Base-by-base conservation (phyloP, 495 filamentous ascomycete species). In the Parmelia sp. region DNA sequence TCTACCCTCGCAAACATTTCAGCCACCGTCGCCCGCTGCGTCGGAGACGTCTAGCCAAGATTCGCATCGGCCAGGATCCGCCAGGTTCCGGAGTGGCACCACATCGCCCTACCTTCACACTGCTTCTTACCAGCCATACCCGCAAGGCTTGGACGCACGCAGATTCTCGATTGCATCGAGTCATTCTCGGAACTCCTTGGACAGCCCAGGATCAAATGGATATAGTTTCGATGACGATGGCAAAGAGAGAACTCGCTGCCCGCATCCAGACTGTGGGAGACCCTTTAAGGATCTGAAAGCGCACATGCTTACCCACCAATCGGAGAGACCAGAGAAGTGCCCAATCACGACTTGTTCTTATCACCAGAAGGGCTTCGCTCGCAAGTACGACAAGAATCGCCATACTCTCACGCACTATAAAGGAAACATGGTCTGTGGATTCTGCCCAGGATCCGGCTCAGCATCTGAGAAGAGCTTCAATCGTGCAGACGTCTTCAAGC, bases 381-480 rank as follows among this genome's bases (percentile, higher is more conserved):
- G 94, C 47, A 99, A 97, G 71, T 99, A 99, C 71, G 94, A 99
- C 75, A 97, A 97, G 78, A 97, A 97, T 74, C 80, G 94, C n/a
- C 94, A 99, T 72, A 96, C 93, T 0, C 73, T 99, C 67, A 99
- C 95, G 31, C 94, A 99, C 69, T 99, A 99, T 81, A 97, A 97
- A 75, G 95, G 95, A 8, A 97, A 92, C 9, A 97, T 99, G 95
- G 91, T 97, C 19, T 99, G 94, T 73, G 92, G 93, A 15, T 97
- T 99, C 75, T 99, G 94, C 66, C 91, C 94, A 4, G 91, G 92
- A 3, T 89, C 89, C 25, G 95, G 95, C 15, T 95, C 92, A 0
- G 83, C 92, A 2, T 90, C 89, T 4, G 94, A 97, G 74, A 99
- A 99, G 81, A 95, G 90, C 62, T 99, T 99, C 78, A 99, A 99